Base-by-base conservation (phyloP, 371 early-diverging fungal species). In the Apophysomyces trapeziformis region DNA sequence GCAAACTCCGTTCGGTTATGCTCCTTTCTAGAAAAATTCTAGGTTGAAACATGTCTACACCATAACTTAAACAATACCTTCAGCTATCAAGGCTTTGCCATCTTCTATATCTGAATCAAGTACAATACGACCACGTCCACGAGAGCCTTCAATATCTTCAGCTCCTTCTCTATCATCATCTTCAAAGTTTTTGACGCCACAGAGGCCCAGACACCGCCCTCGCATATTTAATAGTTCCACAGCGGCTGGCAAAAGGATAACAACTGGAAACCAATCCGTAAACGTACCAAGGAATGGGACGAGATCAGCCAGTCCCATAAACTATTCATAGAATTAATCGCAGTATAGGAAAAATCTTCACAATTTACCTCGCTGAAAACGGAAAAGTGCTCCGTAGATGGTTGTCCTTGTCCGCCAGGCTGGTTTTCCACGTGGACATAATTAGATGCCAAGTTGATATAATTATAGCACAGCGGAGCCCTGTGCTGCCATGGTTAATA, bases 401-500 rank as follows among this genome's bases (percentile, higher is more conserved):
- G 84, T 81, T 56, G 58, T 8, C 41, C 61, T 38, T 37, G 58
- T 62, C 47, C 66, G 57, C 8, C 46, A 58, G 38, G 68, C n/a
- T 14, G 14, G 13, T 43, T 36, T 14, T 58, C 62, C 18, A 21
- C 14, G 43, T 64, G 18, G 56, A 54, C 69, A 71, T 66, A 32
- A 67, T 58, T 75, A 1, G 75, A 69, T 4, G 86, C 87, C 63
- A 95, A 82, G 44, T 93, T 94, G 56, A 96, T 84, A 67, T 92
- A 97, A 72, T 97, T 97, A 80, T 97, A 97, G 68, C 95, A 95
- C 58, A 97, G 84, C 4, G 98, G 97, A 13, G 95, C 93, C 71
- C 88, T 87, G 59, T 13, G 32, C 14, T 14, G n/a, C 50, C 54
- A 71, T 83, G 26, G 76, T 77, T 18, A 39, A 39, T 39, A 12